phyloP scores from a whole-genome alignment of 2,329 filamentous ascomycete genomes.

The Aspergillus hiratsukae region DNA sequence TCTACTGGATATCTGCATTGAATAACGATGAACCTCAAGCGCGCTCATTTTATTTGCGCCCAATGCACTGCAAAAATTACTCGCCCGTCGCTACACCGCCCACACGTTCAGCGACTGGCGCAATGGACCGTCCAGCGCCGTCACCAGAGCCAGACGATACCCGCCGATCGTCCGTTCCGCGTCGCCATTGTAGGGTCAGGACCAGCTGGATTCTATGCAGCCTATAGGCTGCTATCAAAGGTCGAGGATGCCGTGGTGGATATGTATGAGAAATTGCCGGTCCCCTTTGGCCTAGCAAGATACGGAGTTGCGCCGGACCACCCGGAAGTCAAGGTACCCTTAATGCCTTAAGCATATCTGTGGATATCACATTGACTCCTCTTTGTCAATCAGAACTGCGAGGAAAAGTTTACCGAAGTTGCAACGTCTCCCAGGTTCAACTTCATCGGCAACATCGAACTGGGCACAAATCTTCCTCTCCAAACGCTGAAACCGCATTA shows the following conservation, averaged over 20 bases:
- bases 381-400: conserved; percentile 67
- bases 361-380: neutral
- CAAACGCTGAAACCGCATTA: conserved; percentile 71
- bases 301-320: conserved; percentile 98
- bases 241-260: conserved; percentile 70
- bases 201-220: conserved; percentile 92
- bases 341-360: neutral
- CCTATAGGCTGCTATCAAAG: conserved; percentile 76
- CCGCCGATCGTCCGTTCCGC: conserved; percentile 56
- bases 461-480: conserved; percentile 69
- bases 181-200: conserved; percentile 90
- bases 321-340: conserved; percentile 87
- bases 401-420: conserved; percentile 88
- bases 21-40: conserved; percentile 23
- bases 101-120: neutral
- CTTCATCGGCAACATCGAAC: conserved; percentile 82
- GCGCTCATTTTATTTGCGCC: conserved; percentile 24
- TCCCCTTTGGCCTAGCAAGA: conserved; percentile 86
- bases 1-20: conserved; percentile 1
- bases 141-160: conserved; percentile 27
- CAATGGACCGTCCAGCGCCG: conserved; percentile 17
- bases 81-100: conserved; percentile 7
- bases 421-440: conserved; percentile 77
- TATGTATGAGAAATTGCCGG: conserved; percentile 93
- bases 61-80: conserved; percentile 23